phyloP scores from a whole-genome alignment of 345 rosid genomes.

The Arabidopsis suecica region DNA sequence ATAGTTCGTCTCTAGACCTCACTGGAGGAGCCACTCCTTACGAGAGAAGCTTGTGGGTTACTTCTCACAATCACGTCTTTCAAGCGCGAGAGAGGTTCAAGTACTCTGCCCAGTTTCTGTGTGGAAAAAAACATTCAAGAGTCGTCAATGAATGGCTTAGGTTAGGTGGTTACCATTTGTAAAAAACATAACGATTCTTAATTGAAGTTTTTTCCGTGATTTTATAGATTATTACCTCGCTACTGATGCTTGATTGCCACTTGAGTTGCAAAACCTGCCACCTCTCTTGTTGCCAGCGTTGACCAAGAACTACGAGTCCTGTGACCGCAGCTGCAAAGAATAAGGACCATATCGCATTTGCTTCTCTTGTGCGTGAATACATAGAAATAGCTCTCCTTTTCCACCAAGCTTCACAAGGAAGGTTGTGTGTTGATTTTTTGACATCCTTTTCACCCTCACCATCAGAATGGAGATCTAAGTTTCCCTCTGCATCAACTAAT shows the following conservation, averaged over 20 bases:
- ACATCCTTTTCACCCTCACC: slow-evolving; percentile 29
- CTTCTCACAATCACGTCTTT: slow-evolving; percentile 82
- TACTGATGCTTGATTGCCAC: slow-evolving; percentile 69
- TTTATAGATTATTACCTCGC: slow-evolving; percentile 58
- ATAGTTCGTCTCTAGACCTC: slow-evolving; percentile 48
- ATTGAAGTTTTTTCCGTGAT: neutral
- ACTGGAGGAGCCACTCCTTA: slow-evolving; percentile 60
- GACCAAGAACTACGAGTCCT: slow-evolving; percentile 94
- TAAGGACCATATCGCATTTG: slow-evolving; percentile 89
- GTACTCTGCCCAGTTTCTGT: slow-evolving; percentile 72
- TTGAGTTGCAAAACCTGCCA: slow-evolving; percentile 86
- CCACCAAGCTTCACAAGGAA: slow-evolving; percentile 97
- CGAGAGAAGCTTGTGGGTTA: slow-evolving; percentile 63
- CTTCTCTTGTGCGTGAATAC: slow-evolving; percentile 78
- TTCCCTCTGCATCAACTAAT: slow-evolving; percentile 40
- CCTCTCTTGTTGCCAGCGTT: slow-evolving; percentile 96
- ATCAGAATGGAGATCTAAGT: slow-evolving; percentile 48
- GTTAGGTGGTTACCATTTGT: neutral
- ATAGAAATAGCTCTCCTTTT: slow-evolving; percentile 79
- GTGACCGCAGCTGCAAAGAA: slow-evolving; percentile 91
- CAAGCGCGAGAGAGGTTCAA: slow-evolving; percentile 74
- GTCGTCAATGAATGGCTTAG: neutral
- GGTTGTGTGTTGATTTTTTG: slow-evolving; percentile 32
- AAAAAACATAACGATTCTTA: slow-evolving; percentile 14
- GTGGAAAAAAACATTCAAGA: slow-evolving; percentile 3